Percentiles rank a stretch among this genome's conserved stretches.
Conservation (phyloP, 192 early-diverging fungal genomes). For the Haplosporangium gracile region DNA sequence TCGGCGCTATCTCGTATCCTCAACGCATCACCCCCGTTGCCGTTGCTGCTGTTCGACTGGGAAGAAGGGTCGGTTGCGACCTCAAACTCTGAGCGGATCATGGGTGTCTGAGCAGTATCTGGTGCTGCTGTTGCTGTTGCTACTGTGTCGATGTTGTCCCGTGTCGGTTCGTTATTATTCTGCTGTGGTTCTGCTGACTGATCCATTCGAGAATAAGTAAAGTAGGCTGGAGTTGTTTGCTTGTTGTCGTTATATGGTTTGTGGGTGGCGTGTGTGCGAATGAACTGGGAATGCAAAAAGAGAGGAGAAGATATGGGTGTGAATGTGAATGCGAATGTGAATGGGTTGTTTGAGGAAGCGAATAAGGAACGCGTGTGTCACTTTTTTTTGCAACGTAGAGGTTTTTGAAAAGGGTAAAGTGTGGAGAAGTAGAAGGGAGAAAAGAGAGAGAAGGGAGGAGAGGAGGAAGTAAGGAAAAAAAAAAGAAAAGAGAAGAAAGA, state of each 20-base stretch:
- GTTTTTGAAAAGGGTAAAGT: background rate
- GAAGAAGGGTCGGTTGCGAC: background rate
- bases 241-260: no score
- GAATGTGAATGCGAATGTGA: background rate
- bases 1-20: background rate
- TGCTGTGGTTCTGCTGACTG: background rate
- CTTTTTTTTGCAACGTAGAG: constrained; percentile 2
- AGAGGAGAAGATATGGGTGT: background rate
- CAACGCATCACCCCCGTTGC: background rate
- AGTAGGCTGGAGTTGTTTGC: background rate
- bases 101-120: background rate
- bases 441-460: background rate
- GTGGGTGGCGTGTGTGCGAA: background rate
- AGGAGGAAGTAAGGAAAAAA: background rate
- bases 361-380: background rate
- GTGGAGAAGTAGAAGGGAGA: background rate
- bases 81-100: background rate
- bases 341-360: background rate
- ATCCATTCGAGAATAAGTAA: background rate
- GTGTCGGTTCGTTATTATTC: background rate
- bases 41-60: background rate
- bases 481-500: background rate
- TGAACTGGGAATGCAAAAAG: background rate
- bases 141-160: background rate
- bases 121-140: background rate